A percentile compares a stretch with the other conserved stretches of the same genome.
phyloP scores from a whole-genome alignment of 352 stramenopile genomes.

The Phytopythium kandeliae region DNA sequence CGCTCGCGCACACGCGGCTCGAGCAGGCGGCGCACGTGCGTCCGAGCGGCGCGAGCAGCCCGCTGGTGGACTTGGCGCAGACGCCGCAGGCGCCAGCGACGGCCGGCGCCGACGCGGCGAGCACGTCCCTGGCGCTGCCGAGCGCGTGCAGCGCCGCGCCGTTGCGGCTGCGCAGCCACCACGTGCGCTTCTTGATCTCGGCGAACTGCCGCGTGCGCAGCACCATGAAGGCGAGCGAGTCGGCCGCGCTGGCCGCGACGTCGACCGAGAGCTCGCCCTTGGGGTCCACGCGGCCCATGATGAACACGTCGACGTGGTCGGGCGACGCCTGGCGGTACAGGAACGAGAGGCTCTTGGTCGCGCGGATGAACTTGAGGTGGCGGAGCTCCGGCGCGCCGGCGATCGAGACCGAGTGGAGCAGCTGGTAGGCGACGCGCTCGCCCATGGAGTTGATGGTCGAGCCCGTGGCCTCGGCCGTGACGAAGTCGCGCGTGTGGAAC shows the following conservation, averaged over 20 bases:
- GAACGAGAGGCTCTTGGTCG: conserved; percentile 5
- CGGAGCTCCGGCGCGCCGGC: conserved; percentile 5
- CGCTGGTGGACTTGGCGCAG: conserved; percentile 17
- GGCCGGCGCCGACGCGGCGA: conserved; percentile 1
- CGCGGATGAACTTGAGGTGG: conserved; percentile 7
- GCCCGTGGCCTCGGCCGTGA: conserved; percentile 7
- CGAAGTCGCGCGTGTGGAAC: conserved; percentile 10
- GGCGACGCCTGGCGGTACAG: conserved; percentile 19
- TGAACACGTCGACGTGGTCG: conserved; percentile 37
- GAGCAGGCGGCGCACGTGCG: conserved; percentile 1
- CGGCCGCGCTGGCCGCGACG: conserved; percentile 20
- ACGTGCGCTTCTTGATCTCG: conserved; percentile 53
- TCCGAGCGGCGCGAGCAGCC: not conserved
- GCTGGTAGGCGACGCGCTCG: conserved; percentile 21
- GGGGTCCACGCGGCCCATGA: conserved; percentile 34
- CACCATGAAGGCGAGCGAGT: conserved; percentile 19
- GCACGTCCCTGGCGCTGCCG: not conserved
- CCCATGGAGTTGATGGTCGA: conserved; percentile 12
- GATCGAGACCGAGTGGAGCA: conserved; percentile 14
- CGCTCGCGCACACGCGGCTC: not conserved
- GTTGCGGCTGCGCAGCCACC: conserved; percentile 22
- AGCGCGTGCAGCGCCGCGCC: not conserved
- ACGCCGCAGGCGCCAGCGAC: conserved; percentile 22
- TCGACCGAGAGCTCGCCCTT: conserved; percentile 24
- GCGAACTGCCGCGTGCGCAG: conserved; percentile 15